Percentiles rank a stretch among this genome's conserved stretches.
These are phyloP conservation scores for Sclerotinia glacialis DNA, from an alignment of 2,329 filamentous ascomycete species.

Conservation along the genomic window DNA sequence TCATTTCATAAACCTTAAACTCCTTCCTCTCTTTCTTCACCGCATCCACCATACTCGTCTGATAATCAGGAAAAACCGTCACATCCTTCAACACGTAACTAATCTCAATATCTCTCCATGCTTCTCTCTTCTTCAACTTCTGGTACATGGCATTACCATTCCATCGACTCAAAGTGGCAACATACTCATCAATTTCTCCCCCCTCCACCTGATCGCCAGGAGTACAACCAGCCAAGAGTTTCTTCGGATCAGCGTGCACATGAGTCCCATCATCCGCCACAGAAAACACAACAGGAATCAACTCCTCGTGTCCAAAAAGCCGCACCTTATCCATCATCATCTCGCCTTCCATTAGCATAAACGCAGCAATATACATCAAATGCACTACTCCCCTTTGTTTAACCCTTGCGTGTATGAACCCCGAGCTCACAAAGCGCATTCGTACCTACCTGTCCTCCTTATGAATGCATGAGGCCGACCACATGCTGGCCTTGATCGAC, in stretches of 20 bases:
- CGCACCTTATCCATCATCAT: neutral
- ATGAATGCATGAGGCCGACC: neutral
- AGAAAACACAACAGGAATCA: neutral
- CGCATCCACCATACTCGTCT: neutral
- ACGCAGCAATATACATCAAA: neutral
- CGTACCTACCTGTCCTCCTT: neutral
- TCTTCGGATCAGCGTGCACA: neutral
- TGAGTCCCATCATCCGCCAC: neutral
- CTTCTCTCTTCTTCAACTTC: neutral
- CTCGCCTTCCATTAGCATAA: neutral
- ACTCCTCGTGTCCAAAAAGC: neutral
- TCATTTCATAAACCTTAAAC: neutral
- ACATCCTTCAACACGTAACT: neutral
- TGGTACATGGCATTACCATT: neutral
- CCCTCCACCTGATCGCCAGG: neutral
- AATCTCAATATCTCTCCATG: neutral
- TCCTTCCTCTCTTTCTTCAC: neutral
- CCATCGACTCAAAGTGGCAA: neutral
- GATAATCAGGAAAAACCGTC: neutral
- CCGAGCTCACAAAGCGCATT: neutral
- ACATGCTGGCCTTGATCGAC: neutral
- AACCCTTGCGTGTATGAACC: neutral
- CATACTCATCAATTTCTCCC: neutral
- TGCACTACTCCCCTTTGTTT: neutral
- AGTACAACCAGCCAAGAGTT: neutral